These are phyloP conservation scores for Panicum hallii DNA, from an alignment of 202 grass and related monocot genomes.

Conservation along the genomic window DNA sequence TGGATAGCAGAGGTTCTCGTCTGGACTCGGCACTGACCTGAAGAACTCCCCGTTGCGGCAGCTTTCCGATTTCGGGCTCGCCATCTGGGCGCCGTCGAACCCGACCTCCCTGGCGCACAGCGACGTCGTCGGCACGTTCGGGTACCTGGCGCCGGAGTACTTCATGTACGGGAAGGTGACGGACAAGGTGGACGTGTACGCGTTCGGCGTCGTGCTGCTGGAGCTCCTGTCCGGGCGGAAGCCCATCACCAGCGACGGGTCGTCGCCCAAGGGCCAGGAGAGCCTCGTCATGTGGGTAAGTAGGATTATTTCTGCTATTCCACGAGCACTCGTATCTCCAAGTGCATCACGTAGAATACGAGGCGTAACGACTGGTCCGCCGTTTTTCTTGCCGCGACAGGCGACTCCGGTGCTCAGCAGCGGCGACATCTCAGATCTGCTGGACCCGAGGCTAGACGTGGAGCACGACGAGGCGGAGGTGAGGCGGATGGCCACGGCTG, in stretches of 20 bases:
- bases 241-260: slow-evolving; percentile 67
- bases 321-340: background rate
- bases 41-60: slow-evolving; percentile 40
- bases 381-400: slow-evolving; percentile 42
- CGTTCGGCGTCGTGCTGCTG: slow-evolving; percentile 95
- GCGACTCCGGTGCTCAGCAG: slow-evolving; percentile 72
- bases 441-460: slow-evolving; percentile 75
- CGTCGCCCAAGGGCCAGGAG: slow-evolving; percentile 64
- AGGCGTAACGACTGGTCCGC: background rate
- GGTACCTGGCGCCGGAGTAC: slow-evolving; percentile 98
- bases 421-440: slow-evolving; percentile 63
- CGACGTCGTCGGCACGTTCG: slow-evolving; percentile 95
- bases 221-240: slow-evolving; percentile 91
- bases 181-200: slow-evolving; percentile 88
- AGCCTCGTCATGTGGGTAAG: slow-evolving; percentile 99
- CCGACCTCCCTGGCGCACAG: slow-evolving; percentile 58
- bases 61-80: slow-evolving; percentile 94
- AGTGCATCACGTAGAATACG: background rate
- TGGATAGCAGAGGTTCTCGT: background rate
- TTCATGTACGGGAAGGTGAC: slow-evolving; percentile 99
- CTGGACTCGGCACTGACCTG: background rate
- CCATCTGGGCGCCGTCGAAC: slow-evolving; percentile 76
- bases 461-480: slow-evolving; percentile 67
- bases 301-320: background rate
- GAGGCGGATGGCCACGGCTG: slow-evolving; percentile 61